phyloP scores from a whole-genome alignment of 2,329 filamentous ascomycete genomes.

The Neonectria punicea region DNA sequence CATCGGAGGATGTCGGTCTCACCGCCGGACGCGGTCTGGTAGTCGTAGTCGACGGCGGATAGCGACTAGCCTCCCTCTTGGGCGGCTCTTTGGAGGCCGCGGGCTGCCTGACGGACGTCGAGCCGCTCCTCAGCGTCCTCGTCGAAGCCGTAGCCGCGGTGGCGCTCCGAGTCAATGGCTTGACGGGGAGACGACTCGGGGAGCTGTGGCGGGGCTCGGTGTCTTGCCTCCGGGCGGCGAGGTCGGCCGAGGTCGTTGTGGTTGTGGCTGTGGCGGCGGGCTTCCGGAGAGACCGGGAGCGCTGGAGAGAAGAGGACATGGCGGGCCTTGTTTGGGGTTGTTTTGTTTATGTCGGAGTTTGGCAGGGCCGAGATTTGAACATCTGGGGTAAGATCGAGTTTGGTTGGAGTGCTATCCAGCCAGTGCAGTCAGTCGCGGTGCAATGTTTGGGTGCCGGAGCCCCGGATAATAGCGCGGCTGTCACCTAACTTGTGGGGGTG shows the following conservation, averaged over 20 bases:
- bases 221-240: slow-evolving; percentile 22
- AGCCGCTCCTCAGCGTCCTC: slow-evolving; percentile 34
- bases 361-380: slow-evolving; percentile 5
- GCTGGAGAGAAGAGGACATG: slow-evolving; percentile 59
- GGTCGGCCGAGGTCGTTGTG: slow-evolving; percentile 27
- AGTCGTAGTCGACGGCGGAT: slow-evolving; percentile 49
- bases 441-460: neutral
- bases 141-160: slow-evolving; percentile 34
- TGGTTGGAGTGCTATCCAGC: neutral
- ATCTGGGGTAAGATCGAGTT: slow-evolving; percentile 8
- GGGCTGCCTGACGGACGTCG: slow-evolving; percentile 39
- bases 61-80: slow-evolving; percentile 43
- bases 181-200: slow-evolving; percentile 62
- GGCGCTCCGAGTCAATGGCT: slow-evolving; percentile 51
- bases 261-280: slow-evolving; percentile 42
- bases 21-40: slow-evolving; percentile 42
- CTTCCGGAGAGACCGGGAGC: slow-evolving; percentile 61
- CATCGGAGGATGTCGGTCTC: slow-evolving; percentile 47
- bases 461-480: neutral
- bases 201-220: slow-evolving; percentile 52
- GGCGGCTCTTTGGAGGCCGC: slow-evolving; percentile 24
- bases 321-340: slow-evolving; percentile 12
- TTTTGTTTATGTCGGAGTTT: slow-evolving; percentile 9
- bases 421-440: neutral
- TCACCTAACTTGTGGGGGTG: neutral